Percentiles rank a stretch among this genome's conserved stretches.
These are phyloP conservation scores for Pestalotiopsis fici DNA, from an alignment of 2,329 filamentous ascomycete species.

Conservation along the genomic window DNA sequence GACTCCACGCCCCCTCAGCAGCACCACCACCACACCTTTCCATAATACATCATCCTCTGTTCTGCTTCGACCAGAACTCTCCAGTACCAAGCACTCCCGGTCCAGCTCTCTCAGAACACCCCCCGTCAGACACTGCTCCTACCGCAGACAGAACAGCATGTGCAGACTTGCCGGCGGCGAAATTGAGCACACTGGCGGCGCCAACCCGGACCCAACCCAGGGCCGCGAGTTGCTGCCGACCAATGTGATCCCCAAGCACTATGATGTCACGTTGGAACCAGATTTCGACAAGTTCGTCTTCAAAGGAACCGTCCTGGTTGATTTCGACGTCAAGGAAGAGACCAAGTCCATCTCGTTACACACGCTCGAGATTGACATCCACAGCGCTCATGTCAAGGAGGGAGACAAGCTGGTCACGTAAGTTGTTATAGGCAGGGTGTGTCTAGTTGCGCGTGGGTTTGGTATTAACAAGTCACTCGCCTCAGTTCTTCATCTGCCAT, in stretches of 20 bases:
- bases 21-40: background rate
- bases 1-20: constrained; percentile 8
- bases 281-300: constrained; percentile 88
- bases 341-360: constrained; percentile 84
- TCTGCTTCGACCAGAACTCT: background rate
- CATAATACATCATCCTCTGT: background rate
- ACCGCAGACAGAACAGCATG: constrained; percentile 72
- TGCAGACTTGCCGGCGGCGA: constrained; percentile 63
- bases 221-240: constrained; percentile 81
- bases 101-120: constrained; percentile 7
- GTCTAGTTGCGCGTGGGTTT: background rate
- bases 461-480: constrained; percentile 10
- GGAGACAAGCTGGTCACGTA: constrained; percentile 55
- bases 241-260: constrained; percentile 91
- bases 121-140: constrained; percentile 63
- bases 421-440: constrained; percentile 13
- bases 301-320: constrained; percentile 80
- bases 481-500: constrained; percentile 66
- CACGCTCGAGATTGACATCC: constrained; percentile 82
- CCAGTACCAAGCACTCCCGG: background rate
- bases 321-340: constrained; percentile 84
- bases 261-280: constrained; percentile 88
- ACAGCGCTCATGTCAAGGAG: constrained; percentile 68
- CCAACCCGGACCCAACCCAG: constrained; percentile 56
- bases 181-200: constrained; percentile 53